Base-by-base conservation (phyloP, 176 grass and related monocot genomes). In the Aegilops longissima region DNA sequence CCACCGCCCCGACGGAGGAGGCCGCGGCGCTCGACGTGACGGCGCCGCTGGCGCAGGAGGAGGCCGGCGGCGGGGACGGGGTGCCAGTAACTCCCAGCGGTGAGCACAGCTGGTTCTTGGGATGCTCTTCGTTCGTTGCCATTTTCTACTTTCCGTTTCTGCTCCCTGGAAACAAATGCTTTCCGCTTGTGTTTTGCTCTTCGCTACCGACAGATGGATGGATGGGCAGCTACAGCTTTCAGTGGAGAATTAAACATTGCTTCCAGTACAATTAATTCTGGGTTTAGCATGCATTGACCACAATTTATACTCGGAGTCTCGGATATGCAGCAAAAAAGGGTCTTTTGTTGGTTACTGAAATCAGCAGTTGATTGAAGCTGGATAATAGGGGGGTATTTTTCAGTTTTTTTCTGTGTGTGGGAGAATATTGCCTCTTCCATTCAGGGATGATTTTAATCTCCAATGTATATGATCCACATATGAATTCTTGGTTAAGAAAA, bases 71-170 rank as follows among this genome's bases (percentile, higher is more conserved):
- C 31, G 65, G 44, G 45, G 8, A 72, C 1, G 70, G 2, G 2
- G 21, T 2, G 8, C 16, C 52, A 20, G 47, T 40, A 20, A 52
- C 36, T 77, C 40, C 54, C 30, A 40, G 33, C 40, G 82, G 90
- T 91, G 82, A 89, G 83, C 51, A 14, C 64, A 5, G 83, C 11
- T n/a, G 2, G 17, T 80, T 89, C 63, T 81, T 81, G 29, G 38
- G 40, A 4, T 76, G 40, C 13, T 4, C 39, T 51, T 67, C 30
- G 58, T 54, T 64, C 42, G 74, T 40, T 68, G 42, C 2, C 40
- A 12, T 44, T 20, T 59, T 54, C 12, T 61, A 3, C 58, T 68
- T 58, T 20, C 6, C 45, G 16, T 52, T 52, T 45, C 66, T 65
- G 13, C 40, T 59, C 51, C 51, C 51, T 54, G 1, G 5, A 12